Percentiles rank a stretch among this genome's conserved stretches.
Evolutionary conservation across 768 basidiomycete species (phyloP).

Genomic region (Mycena polygramma): DNA sequence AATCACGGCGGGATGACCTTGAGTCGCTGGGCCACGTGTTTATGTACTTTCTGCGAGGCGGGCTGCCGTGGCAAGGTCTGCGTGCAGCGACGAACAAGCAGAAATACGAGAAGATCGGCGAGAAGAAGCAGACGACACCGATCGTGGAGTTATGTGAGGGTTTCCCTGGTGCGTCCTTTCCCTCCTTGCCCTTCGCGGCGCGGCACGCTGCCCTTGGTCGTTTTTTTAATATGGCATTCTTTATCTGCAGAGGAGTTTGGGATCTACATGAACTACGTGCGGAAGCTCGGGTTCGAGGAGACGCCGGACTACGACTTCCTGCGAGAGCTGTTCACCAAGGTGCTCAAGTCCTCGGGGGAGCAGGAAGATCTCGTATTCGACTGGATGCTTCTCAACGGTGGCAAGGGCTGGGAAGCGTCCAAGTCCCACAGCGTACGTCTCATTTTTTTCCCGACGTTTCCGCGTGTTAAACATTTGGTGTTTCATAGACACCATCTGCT

Average conservation of each 20-base stretch:
- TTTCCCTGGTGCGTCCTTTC: constrained; percentile 81
- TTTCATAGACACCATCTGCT: constrained; percentile 56
- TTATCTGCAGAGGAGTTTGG: constrained; percentile 87
- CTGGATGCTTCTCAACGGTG: constrained; percentile 95
- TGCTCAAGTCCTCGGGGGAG: constrained; percentile 89
- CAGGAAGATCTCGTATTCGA: constrained; percentile 94
- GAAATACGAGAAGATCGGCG: constrained; percentile 99
- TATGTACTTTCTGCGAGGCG: constrained; percentile 98
- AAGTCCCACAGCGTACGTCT: constrained; percentile 64
- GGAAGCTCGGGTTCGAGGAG: constrained; percentile 98
- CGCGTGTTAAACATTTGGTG: constrained; percentile 15
- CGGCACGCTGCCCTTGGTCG: constrained; percentile 3
- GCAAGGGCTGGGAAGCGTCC: constrained; percentile 96
- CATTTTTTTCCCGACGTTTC: constrained; percentile 12
- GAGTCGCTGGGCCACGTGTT: constrained; percentile 99
- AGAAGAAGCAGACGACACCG: constrained; percentile 96
- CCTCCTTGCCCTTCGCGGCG: constrained; percentile 21
- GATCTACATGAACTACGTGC: constrained; percentile 99
- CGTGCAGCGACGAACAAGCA: constrained; percentile 99
- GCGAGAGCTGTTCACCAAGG: constrained; percentile 92
- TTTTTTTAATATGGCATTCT: constrained; percentile 24
- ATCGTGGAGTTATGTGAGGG: constrained; percentile 96
- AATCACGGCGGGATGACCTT: constrained; percentile 94
- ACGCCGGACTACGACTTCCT: constrained; percentile 98
- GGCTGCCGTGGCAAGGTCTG: constrained; percentile 97